Base-by-base conservation (phyloP, 139 green algal species). In the Closterium sp. region DNA sequence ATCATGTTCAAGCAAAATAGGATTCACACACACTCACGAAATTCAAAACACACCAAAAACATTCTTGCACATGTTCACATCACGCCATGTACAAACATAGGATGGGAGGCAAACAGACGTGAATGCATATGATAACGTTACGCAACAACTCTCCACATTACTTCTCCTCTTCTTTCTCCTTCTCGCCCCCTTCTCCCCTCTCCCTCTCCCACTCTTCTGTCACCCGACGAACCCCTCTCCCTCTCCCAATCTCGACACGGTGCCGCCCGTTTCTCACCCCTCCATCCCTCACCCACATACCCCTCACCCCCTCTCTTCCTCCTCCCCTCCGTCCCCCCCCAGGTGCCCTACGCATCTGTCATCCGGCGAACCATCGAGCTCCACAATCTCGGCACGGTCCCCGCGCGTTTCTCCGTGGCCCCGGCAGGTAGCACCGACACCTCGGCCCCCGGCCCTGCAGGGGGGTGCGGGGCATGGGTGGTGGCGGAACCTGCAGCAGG, bases 401-500 rank as follows among this genome's bases (percentile, higher is more conserved):
- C 85, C 21, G 85, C 85, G n/a, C 28, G 3, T 4, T 79, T 79
- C 62, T 79, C 62, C 19, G 62, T 79, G 62, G 62, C 62, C 62
- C 62, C 62, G 2, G 62, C 62, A 24, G 62, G 62, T 13, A 79
- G 62, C 62, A 79, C 17, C 10, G 62, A 79, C 62, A 79, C 62
- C 62, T 11, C 62, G 4, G 62, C 62, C 17, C 62, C 62, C 17
- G 62, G 62, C 17, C 62, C 62, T 22, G 62, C 62, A 27, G 87
- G 87, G 87, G 87, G 28, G 87, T 90, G 87, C 3, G 34, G 85
- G 85, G 24, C 90, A 21, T 93, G 90, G 90, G 84, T 93, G 85
- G 29, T 29, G 27, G 90, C 50, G 17, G 29, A 90, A 10, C 90
- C 90, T 9, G 28, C 31, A 22, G 29, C 91, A 27, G 90, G 90